phyloP scores from a whole-genome alignment of 2,329 filamentous ascomycete species.

The Septoria linicola region DNA sequence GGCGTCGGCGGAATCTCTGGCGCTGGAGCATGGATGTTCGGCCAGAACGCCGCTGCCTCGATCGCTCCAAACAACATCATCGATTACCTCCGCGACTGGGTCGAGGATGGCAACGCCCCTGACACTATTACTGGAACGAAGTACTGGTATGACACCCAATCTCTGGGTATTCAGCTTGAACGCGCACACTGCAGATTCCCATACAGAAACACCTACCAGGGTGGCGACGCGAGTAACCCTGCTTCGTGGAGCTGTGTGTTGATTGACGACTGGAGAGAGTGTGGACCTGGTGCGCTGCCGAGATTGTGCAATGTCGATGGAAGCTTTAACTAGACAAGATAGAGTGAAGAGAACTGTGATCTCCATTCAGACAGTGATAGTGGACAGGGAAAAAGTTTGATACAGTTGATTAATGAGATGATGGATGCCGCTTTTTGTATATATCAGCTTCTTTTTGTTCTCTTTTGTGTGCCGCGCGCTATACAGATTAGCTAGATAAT shows the following conservation, averaged over 20 bases:
- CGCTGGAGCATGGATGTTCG: conserved; percentile 46
- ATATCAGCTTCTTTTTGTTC: neutral
- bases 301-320: conserved; percentile 32
- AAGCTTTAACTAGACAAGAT: conserved; percentile 19
- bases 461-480: too few relatives aligned
- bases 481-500: too few relatives aligned
- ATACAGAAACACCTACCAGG: conserved; percentile 39
- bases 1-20: conserved; percentile 44
- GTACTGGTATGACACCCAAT: conserved; percentile 44
- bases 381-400: neutral
- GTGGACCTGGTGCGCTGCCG: conserved; percentile 25
- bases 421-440: neutral
- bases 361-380: neutral
- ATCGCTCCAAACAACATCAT: conserved; percentile 48
- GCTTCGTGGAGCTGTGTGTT: conserved; percentile 40
- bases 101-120: conserved; percentile 36
- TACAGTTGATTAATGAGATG: neutral
- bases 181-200: conserved; percentile 48
- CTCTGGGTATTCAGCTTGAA: conserved; percentile 45
- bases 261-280: conserved; percentile 34
- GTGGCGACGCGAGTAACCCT: conserved; percentile 39
- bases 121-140: conserved; percentile 45
- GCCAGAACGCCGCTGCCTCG: conserved; percentile 35
- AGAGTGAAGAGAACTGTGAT: neutral
- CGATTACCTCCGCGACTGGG: conserved; percentile 45